These are phyloP conservation scores for Cladorrhinum sp. DNA, from an alignment of 2,329 filamentous ascomycete genomes.

Conservation along the genomic window DNA sequence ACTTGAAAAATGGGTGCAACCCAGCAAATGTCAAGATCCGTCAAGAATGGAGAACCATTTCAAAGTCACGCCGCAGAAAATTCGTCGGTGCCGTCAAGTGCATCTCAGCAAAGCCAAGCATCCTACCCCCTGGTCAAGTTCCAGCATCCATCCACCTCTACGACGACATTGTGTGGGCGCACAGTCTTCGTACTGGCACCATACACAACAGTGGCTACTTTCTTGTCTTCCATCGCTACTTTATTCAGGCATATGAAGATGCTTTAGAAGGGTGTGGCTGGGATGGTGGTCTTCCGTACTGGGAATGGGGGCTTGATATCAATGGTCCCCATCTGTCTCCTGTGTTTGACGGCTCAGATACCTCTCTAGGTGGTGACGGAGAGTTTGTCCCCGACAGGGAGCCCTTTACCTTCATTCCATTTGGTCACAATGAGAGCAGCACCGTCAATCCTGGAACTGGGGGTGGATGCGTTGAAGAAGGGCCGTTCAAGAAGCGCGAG, in stretches of 20 bases:
- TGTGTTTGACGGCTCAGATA: slow-evolving; percentile 45
- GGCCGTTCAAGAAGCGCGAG: slow-evolving; percentile 40
- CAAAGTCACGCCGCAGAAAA: slow-evolving; percentile 21
- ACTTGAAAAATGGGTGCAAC: neutral
- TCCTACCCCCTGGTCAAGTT: slow-evolving; percentile 11
- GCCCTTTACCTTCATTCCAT: neutral
- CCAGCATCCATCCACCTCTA: slow-evolving; percentile 25
- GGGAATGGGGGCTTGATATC: slow-evolving; percentile 41
- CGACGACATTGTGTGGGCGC: slow-evolving; percentile 25
- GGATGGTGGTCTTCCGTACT: slow-evolving; percentile 31
- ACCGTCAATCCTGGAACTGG: slow-evolving; percentile 32
- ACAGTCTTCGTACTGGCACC: slow-evolving; percentile 11
- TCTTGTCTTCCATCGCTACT: slow-evolving; percentile 38
- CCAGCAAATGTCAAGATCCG: slow-evolving; percentile 10
- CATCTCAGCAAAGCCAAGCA: slow-evolving; percentile 27
- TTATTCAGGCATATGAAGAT: slow-evolving; percentile 34
- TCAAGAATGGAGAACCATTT: slow-evolving; percentile 11
- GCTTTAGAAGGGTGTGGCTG: slow-evolving; percentile 37
- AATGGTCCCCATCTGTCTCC: slow-evolving; percentile 37
- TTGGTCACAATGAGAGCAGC: neutral
- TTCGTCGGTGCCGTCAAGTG: slow-evolving; percentile 32
- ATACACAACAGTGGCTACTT: slow-evolving; percentile 27
- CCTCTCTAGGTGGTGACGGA: slow-evolving; percentile 45
- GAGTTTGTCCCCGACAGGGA: slow-evolving; percentile 29
- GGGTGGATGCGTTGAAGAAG: slow-evolving; percentile 50